phyloP scores from a whole-genome alignment of 352 stramenopile species.

The Phytophthora gonapodyides region DNA sequence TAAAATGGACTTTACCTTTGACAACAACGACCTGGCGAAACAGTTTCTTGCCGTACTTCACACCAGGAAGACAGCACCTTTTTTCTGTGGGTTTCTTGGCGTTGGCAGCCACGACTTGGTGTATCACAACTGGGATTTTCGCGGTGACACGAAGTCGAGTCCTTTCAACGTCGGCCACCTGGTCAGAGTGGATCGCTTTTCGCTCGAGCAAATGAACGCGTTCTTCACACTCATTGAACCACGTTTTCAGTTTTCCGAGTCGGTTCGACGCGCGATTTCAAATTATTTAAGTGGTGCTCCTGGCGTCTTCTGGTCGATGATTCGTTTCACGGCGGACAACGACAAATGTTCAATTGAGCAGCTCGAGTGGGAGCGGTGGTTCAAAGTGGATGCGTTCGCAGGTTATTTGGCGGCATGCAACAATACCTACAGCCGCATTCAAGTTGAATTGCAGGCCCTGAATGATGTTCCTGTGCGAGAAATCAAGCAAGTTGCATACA shows the following conservation, averaged over 20 bases:
- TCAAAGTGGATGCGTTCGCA: neutral
- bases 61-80: constrained; percentile 13
- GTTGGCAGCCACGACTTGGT: constrained; percentile 31
- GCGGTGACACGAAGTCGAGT: neutral
- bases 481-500: constrained; percentile 9
- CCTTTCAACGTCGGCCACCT: constrained; percentile 28
- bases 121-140: constrained; percentile 4
- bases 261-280: constrained; percentile 9
- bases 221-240: constrained; percentile 28
- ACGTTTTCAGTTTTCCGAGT: constrained; percentile 23
- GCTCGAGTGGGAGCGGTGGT: constrained; percentile 13
- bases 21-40: constrained; percentile 20
- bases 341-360: constrained; percentile 7
- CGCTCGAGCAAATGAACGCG: constrained; percentile 24
- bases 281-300: too few species aligned
- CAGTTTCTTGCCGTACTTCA: constrained; percentile 21
- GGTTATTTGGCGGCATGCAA: neutral
- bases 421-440: neutral
- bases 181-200: constrained; percentile 23
- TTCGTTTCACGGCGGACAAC: constrained; percentile 24
- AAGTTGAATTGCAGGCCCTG: constrained; percentile 2
- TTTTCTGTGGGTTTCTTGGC: constrained; percentile 34
- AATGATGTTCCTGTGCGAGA: constrained; percentile 2
- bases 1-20: constrained; percentile 27
- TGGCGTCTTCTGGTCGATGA: constrained; percentile 31